A percentile compares a stretch with the other conserved stretches of the same genome.
Conservation (phyloP, 129 eudicot genomes). For the Flaveria bidentis region DNA sequence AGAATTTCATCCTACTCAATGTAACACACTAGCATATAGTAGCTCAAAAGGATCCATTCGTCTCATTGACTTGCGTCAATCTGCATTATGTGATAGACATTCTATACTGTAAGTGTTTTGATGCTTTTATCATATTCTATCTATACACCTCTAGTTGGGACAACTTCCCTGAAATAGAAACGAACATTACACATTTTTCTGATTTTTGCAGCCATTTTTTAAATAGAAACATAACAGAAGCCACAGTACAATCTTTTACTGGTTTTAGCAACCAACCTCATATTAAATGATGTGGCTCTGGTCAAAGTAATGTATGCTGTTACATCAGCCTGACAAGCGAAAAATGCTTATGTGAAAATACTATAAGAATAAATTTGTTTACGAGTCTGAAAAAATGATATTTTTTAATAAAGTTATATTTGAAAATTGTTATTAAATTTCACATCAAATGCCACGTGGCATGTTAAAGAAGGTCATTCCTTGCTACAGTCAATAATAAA, state of each 20-base stretch:
- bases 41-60: slow-evolving; percentile 99
- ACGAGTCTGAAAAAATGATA: background rate
- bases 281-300: background rate
- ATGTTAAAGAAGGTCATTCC: background rate
- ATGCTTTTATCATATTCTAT: slow-evolving; percentile 5
- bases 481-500: background rate
- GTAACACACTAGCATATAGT: slow-evolving; percentile 91
- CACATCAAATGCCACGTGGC: background rate
- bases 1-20: slow-evolving; percentile 95
- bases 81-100: slow-evolving; percentile 94
- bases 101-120: slow-evolving; percentile 77
- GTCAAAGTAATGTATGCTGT: background rate
- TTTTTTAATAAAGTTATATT: background rate
- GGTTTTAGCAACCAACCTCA: background rate
- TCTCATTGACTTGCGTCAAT: slow-evolving; percentile 93
- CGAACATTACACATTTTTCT: background rate
- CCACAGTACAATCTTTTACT: background rate
- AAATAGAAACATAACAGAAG: background rate
- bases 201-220: background rate
- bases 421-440: background rate
- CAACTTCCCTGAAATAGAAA: background rate
- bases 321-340: background rate
- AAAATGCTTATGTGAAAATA: background rate
- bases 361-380: background rate
- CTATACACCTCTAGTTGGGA: background rate